These are phyloP conservation scores for Epipyxis sp. DNA, from an alignment of 108 stramenopile genomes.

Conservation along the genomic window DNA sequence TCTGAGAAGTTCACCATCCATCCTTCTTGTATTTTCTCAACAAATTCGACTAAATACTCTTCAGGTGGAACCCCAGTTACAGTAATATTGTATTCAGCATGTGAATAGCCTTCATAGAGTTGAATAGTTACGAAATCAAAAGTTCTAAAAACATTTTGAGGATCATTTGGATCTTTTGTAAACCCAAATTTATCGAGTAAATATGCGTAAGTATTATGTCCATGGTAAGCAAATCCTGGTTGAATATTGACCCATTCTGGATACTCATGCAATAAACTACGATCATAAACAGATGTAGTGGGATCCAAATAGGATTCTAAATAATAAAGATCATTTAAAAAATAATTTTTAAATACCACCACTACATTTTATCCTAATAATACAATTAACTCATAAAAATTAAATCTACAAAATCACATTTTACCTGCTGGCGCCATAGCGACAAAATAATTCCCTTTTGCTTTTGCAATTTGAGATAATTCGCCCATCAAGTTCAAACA, in stretches of 20 bases:
- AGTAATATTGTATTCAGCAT: background rate
- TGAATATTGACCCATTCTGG: background rate
- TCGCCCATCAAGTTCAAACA: slow-evolving; percentile 19
- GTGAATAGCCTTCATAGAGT: slow-evolving; percentile 22
- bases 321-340: too few relatives aligned
- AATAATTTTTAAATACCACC: too few relatives aligned
- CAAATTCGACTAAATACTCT: background rate
- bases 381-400: too few relatives aligned
- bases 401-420: too few relatives aligned
- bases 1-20: slow-evolving; percentile 9
- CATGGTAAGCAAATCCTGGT: slow-evolving; percentile 23
- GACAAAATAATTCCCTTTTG: slow-evolving; percentile 11
- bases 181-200: background rate
- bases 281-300: background rate
- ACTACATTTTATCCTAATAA: too few relatives aligned
- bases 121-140: slow-evolving; percentile 31
- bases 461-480: slow-evolving; percentile 26
- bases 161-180: background rate
- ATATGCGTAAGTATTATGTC: slow-evolving; percentile 23
- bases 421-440: slow-evolving; percentile 31
- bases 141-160: background rate
- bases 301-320: slow-evolving; percentile 33
- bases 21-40: background rate
- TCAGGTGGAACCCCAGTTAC: background rate
- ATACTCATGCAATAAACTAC: slow-evolving; percentile 19